A percentile compares a stretch with the other conserved stretches of the same genome.
These are phyloP conservation scores for Pleurotus platypus DNA, from an alignment of 768 basidiomycete species.

Conservation along the genomic window DNA sequence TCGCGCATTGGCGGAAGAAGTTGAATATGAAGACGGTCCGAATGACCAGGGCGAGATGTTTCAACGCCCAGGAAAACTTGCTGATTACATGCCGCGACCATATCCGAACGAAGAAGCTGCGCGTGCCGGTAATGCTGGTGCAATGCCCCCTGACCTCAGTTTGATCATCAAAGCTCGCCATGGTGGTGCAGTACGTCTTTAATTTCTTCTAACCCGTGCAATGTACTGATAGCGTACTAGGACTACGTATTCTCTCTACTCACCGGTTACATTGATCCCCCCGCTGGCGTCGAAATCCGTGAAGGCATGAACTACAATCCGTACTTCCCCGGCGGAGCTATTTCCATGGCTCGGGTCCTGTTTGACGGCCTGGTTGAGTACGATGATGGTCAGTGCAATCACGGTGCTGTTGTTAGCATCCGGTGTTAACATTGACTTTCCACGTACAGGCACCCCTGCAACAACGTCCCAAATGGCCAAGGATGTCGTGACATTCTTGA, in stretches of 20 bases:
- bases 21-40: conserved; percentile 96
- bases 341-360: conserved; percentile 95
- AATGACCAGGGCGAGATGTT: conserved; percentile 97
- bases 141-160: conserved; percentile 94
- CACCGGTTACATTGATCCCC: conserved; percentile 95
- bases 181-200: conserved; percentile 80
- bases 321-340: conserved; percentile 98
- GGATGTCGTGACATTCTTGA: conserved; percentile 93
- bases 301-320: conserved; percentile 99
- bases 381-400: conserved; percentile 68
- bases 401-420: neutral
- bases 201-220: conserved; percentile 2
- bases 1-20: conserved; percentile 90
- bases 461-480: conserved; percentile 99
- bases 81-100: conserved; percentile 93
- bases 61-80: conserved; percentile 95
- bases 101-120: conserved; percentile 99
- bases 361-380: conserved; percentile 97
- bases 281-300: conserved; percentile 90
- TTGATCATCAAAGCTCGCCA: conserved; percentile 98
- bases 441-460: conserved; percentile 76
- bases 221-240: conserved; percentile 32
- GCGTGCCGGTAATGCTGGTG: conserved; percentile 89
- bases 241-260: conserved; percentile 97
- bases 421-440: conserved; percentile 1